Base-by-base conservation (phyloP, 1,284 basidiomycete species). In the Puccinia novopanici region DNA sequence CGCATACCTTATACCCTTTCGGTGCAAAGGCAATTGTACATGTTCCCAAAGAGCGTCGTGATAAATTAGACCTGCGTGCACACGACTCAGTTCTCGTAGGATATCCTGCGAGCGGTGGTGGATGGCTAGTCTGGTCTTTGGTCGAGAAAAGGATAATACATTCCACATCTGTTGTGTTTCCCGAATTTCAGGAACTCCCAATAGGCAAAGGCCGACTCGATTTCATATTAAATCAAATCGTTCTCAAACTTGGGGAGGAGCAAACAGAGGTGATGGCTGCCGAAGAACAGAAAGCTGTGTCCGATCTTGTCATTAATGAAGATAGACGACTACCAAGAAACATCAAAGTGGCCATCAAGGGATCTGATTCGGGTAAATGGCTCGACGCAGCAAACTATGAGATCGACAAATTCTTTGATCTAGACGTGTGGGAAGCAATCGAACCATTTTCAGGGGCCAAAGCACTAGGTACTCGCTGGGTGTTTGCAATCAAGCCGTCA, bases 401-500 rank as follows among this genome's bases (percentile, higher is more conserved):
- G 42, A 13, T 75, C 8, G 10, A 63, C n/a, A 34, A 61, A 40
- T 42, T 75, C 19, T 13, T 17, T 42, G 40, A 63, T 3, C 27
- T 75, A 40, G 37, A 48, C 15, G 73, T 75, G 15, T 75, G 57
- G 73, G 54, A 34, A 40, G 42, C 30, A n/a, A 30, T 59, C 4
- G 40, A 59, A n/a, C 54, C 34, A 17, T 57, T n/a, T 22, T 17
- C 50, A 19, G 19, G 42, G 9, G 30, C 19, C 4, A 59, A 63
- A 45, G 45, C 45, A 15, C 15, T 45, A 45, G 45, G 45, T 8
- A 8, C 8, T 45, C 45, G 45, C 45, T 75, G 74, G 57, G 74
- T 75, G 5, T 75, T 75, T 75, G 45, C 9, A 5, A 75, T 45
- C 19, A 75, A 75, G 22, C 19, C 19, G 3, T 15, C 48, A 61